phyloP scores from a whole-genome alignment of 257 asterid species.

The Anisodus tanguticus region DNA sequence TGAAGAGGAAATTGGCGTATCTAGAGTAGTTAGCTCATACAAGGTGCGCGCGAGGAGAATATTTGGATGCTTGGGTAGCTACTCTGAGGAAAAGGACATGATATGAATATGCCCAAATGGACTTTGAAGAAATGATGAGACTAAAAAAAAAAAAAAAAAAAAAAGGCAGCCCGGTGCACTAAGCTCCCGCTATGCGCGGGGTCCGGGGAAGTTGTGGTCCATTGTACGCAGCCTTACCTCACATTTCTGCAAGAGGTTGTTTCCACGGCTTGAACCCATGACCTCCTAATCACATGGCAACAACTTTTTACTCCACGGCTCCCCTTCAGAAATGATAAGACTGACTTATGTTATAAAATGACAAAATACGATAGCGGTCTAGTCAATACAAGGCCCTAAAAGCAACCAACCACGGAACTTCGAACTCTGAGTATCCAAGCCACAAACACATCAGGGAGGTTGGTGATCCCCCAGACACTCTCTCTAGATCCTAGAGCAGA shows the following conservation, averaged over 20 bases:
- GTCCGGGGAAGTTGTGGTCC: too few species aligned
- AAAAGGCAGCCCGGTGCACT: too few species aligned
- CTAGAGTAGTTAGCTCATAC: not conserved
- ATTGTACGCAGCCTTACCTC: too few species aligned
- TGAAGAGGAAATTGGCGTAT: not conserved
- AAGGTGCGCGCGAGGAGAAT: not conserved
- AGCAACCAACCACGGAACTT: not conserved
- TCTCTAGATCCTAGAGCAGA: constrained; percentile 4
- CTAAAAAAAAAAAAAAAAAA: too few species aligned
- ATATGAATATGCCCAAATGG: constrained; percentile 17
- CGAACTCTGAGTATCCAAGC: not conserved
- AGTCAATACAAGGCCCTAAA: not conserved
- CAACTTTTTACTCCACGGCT: too few species aligned
- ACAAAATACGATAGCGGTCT: not conserved
- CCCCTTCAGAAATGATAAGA: not conserved
- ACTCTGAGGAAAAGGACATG: constrained; percentile 4
- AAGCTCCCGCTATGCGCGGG: too few species aligned
- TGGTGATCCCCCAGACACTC: not conserved
- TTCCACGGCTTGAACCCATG: too few species aligned
- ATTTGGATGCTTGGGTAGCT: not conserved
- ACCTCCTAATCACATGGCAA: too few species aligned
- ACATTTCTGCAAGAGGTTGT: too few species aligned
- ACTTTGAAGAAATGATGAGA: constrained; percentile 6
- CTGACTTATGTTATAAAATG: not conserved
- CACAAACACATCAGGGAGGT: constrained; percentile 2